These are phyloP conservation scores for Coniochaeta sp. DNA, from an alignment of 2,329 filamentous ascomycete genomes.

Conservation along the genomic window DNA sequence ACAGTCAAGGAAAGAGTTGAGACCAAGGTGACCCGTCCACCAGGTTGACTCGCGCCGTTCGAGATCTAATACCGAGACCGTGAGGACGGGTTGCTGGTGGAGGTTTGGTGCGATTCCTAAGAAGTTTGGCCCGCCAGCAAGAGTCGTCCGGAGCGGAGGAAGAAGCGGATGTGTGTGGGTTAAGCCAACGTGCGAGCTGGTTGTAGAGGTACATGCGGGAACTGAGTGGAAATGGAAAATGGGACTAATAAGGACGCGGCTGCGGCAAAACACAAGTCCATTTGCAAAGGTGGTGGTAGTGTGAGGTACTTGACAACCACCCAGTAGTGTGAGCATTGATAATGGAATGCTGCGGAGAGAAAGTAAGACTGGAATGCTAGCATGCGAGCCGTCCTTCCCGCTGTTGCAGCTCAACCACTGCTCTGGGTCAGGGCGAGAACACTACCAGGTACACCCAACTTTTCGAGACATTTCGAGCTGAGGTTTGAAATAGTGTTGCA, in stretches of 20 bases:
- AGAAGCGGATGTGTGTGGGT: neutral
- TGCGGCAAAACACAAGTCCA: neutral
- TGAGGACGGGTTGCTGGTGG: neutral
- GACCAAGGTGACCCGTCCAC: neutral
- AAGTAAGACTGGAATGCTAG: neutral
- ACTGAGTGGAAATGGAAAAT: neutral
- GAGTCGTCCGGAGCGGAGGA: neutral
- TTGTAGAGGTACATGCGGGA: neutral
- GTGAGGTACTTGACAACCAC: neutral
- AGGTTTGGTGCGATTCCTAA: neutral
- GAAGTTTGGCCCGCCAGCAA: neutral
- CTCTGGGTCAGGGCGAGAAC: neutral
- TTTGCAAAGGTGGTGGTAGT: neutral
- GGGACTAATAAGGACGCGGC: neutral
- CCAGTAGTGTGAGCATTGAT: neutral
- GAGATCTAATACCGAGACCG: neutral
- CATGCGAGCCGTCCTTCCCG: neutral
- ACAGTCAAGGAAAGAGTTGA: neutral
- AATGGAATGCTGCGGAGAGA: neutral
- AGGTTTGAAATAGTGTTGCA: neutral
- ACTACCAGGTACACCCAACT: neutral
- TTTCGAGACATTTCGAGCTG: neutral
- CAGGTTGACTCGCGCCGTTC: neutral
- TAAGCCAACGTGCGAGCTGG: neutral
- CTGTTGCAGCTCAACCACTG: neutral